A percentile compares a stretch with the other conserved stretches of the same genome.
phyloP scores from a whole-genome alignment of 805 yeast species.

The Cyberlindnera petersonii region DNA sequence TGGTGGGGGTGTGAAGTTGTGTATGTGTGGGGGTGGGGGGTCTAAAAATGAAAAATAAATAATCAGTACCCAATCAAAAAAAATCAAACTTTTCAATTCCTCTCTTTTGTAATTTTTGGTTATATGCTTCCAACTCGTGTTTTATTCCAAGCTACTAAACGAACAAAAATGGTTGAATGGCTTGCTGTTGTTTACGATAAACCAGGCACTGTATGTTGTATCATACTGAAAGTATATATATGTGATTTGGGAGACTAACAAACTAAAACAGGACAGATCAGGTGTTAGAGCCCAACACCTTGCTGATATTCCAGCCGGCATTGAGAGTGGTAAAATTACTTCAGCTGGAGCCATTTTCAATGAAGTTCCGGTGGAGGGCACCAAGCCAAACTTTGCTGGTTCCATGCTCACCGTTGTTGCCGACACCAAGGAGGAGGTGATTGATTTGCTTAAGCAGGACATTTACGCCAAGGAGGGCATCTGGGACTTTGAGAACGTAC shows the following conservation, averaged over 20 bases:
- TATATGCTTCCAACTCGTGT: conserved; percentile 14
- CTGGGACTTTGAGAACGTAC: conserved; percentile 67
- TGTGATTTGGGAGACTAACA: not conserved
- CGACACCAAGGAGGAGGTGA: conserved; percentile 58
- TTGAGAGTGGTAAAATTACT: conserved; percentile 42
- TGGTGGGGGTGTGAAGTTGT: no score
- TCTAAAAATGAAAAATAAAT: no score
- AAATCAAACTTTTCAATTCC: not conserved
- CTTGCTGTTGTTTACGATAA: conserved; percentile 67
- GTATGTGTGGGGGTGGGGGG: no score
- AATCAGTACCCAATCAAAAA: no score
- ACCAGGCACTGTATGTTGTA: conserved; percentile 42
- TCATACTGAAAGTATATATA: no score
- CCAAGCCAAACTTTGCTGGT: conserved; percentile 56
- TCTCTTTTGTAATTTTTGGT: not conserved
- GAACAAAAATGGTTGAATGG: conserved; percentile 50
- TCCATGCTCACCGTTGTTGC: conserved; percentile 62
- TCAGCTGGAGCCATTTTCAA: conserved; percentile 51
- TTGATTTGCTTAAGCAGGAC: conserved; percentile 61
- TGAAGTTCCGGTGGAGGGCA: conserved; percentile 39
- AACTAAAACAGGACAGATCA: conserved; percentile 40
- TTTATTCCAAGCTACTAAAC: conserved; percentile 8
- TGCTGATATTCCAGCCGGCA: conserved; percentile 40
- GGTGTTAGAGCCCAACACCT: conserved; percentile 51
- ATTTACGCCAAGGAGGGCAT: conserved; percentile 60